These are phyloP conservation scores for Hyaloscypha bicolor DNA, from an alignment of 495 filamentous ascomycete genomes.

Conservation along the genomic window DNA sequence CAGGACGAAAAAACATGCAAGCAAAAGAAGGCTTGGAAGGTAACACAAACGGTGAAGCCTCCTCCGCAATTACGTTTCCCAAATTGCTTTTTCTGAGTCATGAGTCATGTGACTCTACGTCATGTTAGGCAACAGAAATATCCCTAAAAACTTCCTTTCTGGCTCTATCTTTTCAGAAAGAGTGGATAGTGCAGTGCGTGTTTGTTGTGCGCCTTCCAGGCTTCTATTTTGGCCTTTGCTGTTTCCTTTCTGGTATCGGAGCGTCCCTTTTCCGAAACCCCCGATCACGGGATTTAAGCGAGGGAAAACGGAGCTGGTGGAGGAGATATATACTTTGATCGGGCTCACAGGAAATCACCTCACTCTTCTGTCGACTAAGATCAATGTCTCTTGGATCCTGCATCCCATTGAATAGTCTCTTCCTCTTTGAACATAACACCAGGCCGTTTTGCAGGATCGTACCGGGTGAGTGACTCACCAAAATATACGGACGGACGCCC, in stretches of 20 bases:
- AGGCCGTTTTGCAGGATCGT: no score
- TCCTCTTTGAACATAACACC: not conserved
- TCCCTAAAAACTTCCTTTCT: not conserved
- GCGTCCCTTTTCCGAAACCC: not conserved
- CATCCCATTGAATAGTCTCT: not conserved
- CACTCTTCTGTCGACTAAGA: not conserved
- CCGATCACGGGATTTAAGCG: conserved; percentile 1
- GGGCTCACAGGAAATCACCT: not conserved
- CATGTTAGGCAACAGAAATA: not conserved
- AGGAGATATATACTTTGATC: not conserved
- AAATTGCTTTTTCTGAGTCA: no score
- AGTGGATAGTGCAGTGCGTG: not conserved
- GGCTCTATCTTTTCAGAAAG: not conserved
- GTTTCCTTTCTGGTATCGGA: not conserved
- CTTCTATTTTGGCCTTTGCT: not conserved
- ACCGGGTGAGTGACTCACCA: no score
- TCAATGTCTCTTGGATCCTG: not conserved
- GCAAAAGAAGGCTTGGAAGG: no score
- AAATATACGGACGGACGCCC: no score
- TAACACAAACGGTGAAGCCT: no score
- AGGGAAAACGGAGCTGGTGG: not conserved
- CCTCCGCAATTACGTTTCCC: no score
- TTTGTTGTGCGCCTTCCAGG: not conserved
- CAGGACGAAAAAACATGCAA: no score
- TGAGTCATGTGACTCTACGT: not conserved